Evolutionary conservation across 495 filamentous ascomycete species (phyloP).

Genomic region (Aspergillus nanangensis): DNA sequence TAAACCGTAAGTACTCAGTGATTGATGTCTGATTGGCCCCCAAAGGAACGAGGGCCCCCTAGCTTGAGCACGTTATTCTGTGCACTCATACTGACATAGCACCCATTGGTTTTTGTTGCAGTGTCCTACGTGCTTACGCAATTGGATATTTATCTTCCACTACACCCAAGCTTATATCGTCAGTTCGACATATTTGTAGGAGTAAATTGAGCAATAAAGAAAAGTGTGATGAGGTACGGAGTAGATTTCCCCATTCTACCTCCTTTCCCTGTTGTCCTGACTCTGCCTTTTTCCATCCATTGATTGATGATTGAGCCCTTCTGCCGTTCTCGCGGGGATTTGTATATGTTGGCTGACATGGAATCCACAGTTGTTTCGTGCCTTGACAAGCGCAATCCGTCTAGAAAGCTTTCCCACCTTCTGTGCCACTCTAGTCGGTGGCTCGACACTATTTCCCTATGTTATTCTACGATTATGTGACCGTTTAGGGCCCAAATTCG

Average conservation of each 20-base stretch:
- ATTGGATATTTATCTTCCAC: conserved; percentile 71
- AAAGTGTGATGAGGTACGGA: conserved; percentile 36
- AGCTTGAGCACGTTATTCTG: conserved; percentile 6
- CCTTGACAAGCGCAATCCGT: conserved; percentile 35
- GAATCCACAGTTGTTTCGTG: conserved; percentile 25
- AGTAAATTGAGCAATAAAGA: conserved; percentile 39
- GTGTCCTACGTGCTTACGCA: conserved; percentile 68
- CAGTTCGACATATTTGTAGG: conserved; percentile 43
- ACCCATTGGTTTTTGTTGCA: conserved; percentile 24
- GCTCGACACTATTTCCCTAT: conserved; percentile 64
- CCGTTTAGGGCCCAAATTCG: conserved; percentile 14
- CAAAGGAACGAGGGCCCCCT: conserved; percentile 3
- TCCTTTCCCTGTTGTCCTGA: not conserved
- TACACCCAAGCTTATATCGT: conserved; percentile 59
- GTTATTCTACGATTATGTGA: conserved; percentile 29
- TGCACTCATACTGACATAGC: conserved; percentile 4
- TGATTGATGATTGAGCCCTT: not conserved
- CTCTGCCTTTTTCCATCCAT: not conserved
- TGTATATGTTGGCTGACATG: not conserved
- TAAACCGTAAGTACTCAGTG: conserved; percentile 27
- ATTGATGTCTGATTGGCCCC: conserved; percentile 10
- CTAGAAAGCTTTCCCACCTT: conserved; percentile 70
- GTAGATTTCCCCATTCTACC: not conserved
- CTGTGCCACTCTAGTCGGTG: conserved; percentile 71
- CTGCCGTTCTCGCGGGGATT: not conserved